Percentiles rank a stretch among this genome's conserved stretches.
phyloP scores from a whole-genome alignment of 129 eudicot species.

The Centaurea solstitialis region DNA sequence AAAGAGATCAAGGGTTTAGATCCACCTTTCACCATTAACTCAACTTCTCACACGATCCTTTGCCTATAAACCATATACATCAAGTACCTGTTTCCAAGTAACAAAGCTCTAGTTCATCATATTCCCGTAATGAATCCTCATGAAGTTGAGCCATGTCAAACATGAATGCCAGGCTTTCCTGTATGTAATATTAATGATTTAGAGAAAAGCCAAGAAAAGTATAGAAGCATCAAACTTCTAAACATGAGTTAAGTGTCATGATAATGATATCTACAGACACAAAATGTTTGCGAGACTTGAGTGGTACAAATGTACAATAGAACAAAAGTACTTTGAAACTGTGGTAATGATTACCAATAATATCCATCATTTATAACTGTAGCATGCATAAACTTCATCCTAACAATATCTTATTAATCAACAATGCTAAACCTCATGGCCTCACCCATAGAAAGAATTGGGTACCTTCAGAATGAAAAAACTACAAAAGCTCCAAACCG shows the following conservation, averaged over 20 bases:
- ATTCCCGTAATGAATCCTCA: conserved; percentile 92
- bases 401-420: not conserved
- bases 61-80: not conserved
- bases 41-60: no score
- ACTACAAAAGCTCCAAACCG: conserved; percentile 89
- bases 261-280: not conserved
- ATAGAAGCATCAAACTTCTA: conserved; percentile 6
- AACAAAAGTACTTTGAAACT: not conserved
- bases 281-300: not conserved
- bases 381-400: not conserved
- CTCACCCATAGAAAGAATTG: not conserved
- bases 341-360: not conserved
- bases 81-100: conserved; percentile 87
- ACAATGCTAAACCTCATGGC: not conserved
- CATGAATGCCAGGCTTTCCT: conserved; percentile 98
- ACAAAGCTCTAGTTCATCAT: conserved; percentile 90
- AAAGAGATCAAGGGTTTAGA: no score
- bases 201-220: not conserved
- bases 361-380: not conserved
- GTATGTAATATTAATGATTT: conserved; percentile 12
- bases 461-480: conserved; percentile 85
- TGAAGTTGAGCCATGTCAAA: conserved; percentile 93
- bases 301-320: no score
- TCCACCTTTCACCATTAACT: no score
- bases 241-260: not conserved